Base-by-base conservation (phyloP, 352 stramenopile genomes). In the Globisporangium perplexum region DNA sequence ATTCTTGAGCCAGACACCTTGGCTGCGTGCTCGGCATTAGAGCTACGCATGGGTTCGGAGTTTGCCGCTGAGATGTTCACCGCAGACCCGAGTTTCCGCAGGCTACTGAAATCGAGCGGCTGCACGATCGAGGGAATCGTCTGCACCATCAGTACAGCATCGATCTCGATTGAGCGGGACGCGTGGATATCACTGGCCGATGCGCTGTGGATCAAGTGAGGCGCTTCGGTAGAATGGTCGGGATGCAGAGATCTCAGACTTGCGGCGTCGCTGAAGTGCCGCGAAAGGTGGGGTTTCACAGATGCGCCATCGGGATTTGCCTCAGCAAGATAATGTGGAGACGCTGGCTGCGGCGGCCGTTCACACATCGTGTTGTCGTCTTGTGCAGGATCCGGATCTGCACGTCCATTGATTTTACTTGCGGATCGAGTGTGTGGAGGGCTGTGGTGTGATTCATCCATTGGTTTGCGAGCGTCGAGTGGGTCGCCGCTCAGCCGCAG, bases 401-500 rank as follows among this genome's bases (percentile, higher is more conserved):
- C 39, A 15, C 12, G 14, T 7, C 2, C 6, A 14, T 48, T 7
- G 38, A 4, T 15, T 6, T 30, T 26, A n/a, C 7, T 45, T 15
- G 33, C 10, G 18, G 5, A 15, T 36, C 8, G 30, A 17, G n/a
- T 23, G 17, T 8, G 15, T 22, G 30, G 22, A 7, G 31, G 8
- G 20, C 23, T 18, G 20, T 28, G 5, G 18, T 20, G 15, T 10
- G 11, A 20, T 15, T 26, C 7, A 17, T 33, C 24, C 18, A n/a
- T 4, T n/a, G 4, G 15, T 28, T 4, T 44, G 15, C 20, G n/a
- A 23, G 31, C 20, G n/a, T 39, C 33, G 14, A 55, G 28, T 2
- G 49, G 20, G 2, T 61, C 47, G 6, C 59, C 63, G 26, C 67
- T 57, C 36, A 72, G 43, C 33, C 64, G 57, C 33, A 72, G 38